Evolutionary conservation across 257 asterid genomes (phyloP), one percentile per base, ranked within the genome.

Genomic region (Solanum lycopersicoides): DNA sequence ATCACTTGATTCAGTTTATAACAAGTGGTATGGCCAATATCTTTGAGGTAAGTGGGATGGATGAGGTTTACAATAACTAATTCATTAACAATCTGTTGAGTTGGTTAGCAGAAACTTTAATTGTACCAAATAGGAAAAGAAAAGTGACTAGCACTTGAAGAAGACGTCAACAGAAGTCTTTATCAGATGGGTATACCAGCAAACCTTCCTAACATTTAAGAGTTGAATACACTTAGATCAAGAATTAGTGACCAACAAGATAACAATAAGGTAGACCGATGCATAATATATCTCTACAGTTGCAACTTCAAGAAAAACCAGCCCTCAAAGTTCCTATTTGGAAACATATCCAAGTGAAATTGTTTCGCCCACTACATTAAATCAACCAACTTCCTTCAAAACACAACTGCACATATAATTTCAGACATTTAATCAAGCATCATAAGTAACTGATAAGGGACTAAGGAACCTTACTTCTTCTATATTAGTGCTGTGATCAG

Each of bases 401-500:
- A 80, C 12, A 28, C 11, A 28, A 79, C 50, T 4, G 15, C 85
- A 47, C 30, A 50, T 79, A 16, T 28, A 80, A 80, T 11, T 12
- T 80, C 68, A 80, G 66, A 80, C 68, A 80, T 47, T 80, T 47
- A 47, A 80, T 47, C 44, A 76, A 82, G 32, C 86, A 86, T 13
- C 75, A 74, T 15, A 80, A 45, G 60, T 84, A 73, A 88, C 72
- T 25, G 69, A 23, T 80, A 59, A 75, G 50, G 25, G 71, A 63
- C 21, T 35, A 84, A 34, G 39, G 87, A 85, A 85, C 87, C 93
- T 86, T 92, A 95, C 99, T 96, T 94, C 98, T 88, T 94, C 95
- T 89, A 96, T 94, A 95, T 97, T 96, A 50, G 99, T 96, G 92
- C 99, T 96, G 87, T 96, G 99, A 93, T 96, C 99, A 66, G 98